Evolutionary conservation across 2,329 filamentous ascomycete genomes (phyloP), one percentile per base, ranked within the genome.

Genomic region (Sporothrix protearum): DNA sequence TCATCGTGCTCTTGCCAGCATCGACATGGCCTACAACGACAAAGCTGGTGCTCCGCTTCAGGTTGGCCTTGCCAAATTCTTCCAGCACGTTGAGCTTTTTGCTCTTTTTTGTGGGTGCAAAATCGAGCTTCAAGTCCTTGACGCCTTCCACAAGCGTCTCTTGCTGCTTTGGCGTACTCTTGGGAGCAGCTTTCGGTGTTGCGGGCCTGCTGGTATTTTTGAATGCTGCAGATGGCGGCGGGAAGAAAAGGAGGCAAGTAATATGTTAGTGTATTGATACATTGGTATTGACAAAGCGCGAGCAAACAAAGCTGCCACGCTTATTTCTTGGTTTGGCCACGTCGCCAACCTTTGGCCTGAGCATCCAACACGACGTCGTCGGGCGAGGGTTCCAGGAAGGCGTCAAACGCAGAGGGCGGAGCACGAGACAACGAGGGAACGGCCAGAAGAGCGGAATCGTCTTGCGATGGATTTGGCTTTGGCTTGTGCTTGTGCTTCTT

Each of bases 11-110:
- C 81, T 99, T 99, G 69, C 96, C 96, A 69, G 96, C 95, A 80
- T 99, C 96, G 71, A 99, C 96, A 79, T 99, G 96, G 16, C 96
- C 94, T 76, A 97, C 94, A 45, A 97, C 94, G 8, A 97, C 94
- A 81, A 97, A 97, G 78, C 93, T 97, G 55, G 92, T 91, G 70
- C 89, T 91, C 76, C 91, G 92, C 81, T 97, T 98, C 75, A 86
- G 86, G 69, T 89, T 87, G 69, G 88, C 87, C 75, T 90, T 93
- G 76, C 91, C 87, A 77, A 91, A 95, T 78, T 97, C 94, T 63
- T 89, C 88, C 45, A 95, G 78, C 3, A 98, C 94, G 79, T 98
- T 88, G 25, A 98, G 81, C 71, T 96, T 94, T 79, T 96, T 97
- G 76, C 85, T 90, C 77, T 86, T 89, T 3, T 87, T 88, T 47